A percentile compares a stretch with the other conserved stretches of the same genome.
These are phyloP conservation scores for Aspergillus floridensis DNA, from an alignment of 2,329 filamentous ascomycete genomes.

Conservation along the genomic window DNA sequence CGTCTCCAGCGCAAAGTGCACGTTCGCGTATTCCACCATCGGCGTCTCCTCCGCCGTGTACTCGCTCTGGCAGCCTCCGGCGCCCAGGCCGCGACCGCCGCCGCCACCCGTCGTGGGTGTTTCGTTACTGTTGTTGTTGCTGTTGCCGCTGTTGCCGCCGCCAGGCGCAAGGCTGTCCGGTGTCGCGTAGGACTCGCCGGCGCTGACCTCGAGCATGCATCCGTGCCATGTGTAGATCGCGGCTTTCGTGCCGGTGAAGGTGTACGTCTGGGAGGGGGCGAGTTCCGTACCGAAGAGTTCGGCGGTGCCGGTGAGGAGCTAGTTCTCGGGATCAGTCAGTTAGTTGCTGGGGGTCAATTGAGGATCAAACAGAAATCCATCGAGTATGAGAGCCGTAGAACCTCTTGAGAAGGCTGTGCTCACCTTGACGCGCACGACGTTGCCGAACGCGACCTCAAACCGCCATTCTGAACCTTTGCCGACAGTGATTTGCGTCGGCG, in stretches of 20 bases:
- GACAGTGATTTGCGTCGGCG: slow-evolving; percentile 52
- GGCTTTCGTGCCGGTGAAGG: slow-evolving; percentile 76
- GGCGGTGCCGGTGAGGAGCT: slow-evolving; percentile 76
- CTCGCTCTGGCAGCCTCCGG: slow-evolving; percentile 65
- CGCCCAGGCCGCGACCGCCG: slow-evolving; percentile 31
- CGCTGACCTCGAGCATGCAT: slow-evolving; percentile 76
- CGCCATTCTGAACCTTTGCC: slow-evolving; percentile 71
- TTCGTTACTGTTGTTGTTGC: slow-evolving; percentile 22
- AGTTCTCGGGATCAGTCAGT: slow-evolving; percentile 6
- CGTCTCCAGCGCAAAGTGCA: slow-evolving; percentile 81
- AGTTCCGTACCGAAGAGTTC: slow-evolving; percentile 96
- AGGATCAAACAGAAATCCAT: no score
- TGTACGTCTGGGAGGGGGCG: slow-evolving; percentile 74
- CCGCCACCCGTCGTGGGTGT: slow-evolving; percentile 6
- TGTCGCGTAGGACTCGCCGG: slow-evolving; percentile 50
- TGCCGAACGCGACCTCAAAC: slow-evolving; percentile 65
- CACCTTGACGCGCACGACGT: slow-evolving; percentile 55
- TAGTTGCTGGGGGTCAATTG: not conserved
- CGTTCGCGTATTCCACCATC: slow-evolving; percentile 75
- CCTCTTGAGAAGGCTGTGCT: slow-evolving; percentile 3
- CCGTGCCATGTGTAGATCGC: slow-evolving; percentile 92
- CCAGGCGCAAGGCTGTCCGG: slow-evolving; percentile 30
- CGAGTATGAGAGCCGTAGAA: not conserved
- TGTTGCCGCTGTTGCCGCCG: slow-evolving; percentile 16
- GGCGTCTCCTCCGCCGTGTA: slow-evolving; percentile 76